Percentiles rank a stretch among this genome's conserved stretches.
Conservation (phyloP, 202 grass and related monocot genomes). For the Digitaria exilis region DNA sequence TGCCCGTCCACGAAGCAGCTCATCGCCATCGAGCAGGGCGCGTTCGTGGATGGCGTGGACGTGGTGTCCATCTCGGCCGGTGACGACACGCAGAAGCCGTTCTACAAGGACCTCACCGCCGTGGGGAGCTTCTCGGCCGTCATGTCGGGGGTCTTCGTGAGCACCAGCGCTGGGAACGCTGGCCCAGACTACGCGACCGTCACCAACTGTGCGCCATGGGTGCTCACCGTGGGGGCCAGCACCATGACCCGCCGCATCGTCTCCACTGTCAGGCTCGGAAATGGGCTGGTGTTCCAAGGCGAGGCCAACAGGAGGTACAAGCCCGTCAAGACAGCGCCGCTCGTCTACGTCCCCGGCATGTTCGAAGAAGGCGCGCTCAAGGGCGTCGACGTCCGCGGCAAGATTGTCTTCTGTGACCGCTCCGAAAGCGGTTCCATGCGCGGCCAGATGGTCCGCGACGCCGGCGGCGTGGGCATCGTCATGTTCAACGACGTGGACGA, state of each 20-base stretch:
- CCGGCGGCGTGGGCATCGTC: constrained; percentile 62
- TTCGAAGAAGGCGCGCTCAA: constrained; percentile 50
- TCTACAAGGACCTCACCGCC: constrained; percentile 65
- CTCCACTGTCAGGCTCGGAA: constrained; percentile 49
- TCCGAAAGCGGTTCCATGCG: neutral
- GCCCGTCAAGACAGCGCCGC: neutral
- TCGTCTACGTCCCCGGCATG: constrained; percentile 31
- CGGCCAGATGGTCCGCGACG: constrained; percentile 31
- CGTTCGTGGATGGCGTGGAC: constrained; percentile 58
- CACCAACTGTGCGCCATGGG: constrained; percentile 58
- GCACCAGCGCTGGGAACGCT: constrained; percentile 54
- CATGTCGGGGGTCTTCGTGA: constrained; percentile 58
- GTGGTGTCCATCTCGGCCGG: constrained; percentile 63
- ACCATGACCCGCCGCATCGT: constrained; percentile 48
- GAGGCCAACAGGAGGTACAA: constrained; percentile 39
- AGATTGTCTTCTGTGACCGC: constrained; percentile 67
- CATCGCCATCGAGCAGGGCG: constrained; percentile 56
- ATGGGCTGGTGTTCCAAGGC: constrained; percentile 40
- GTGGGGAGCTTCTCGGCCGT: constrained; percentile 65
- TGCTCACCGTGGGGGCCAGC: constrained; percentile 66
- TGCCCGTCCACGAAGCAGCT: constrained; percentile 53
- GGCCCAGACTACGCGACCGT: constrained; percentile 44
- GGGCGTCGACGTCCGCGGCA: constrained; percentile 45
- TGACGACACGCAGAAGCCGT: constrained; percentile 37
- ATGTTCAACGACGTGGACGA: constrained; percentile 4